Evolutionary conservation across 352 stramenopile species (phyloP), one percentile per base, ranked within the genome.

Genomic region (Saprolegnia diclina): DNA sequence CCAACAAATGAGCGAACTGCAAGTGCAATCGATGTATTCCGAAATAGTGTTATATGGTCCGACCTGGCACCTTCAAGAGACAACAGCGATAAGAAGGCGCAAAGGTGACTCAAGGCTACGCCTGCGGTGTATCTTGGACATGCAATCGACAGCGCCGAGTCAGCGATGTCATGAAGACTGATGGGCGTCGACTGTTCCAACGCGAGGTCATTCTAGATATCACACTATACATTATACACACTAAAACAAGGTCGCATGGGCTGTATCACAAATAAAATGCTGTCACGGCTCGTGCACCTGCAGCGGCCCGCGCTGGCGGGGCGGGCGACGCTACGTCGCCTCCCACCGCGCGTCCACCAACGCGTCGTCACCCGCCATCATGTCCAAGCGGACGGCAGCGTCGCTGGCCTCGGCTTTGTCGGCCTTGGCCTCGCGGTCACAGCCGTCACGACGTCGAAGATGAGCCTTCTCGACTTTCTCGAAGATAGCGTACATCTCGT

Each of bases 381-480:
- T 59, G 52, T 59, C 13, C 52, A 59, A 59, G 52, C 52, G 3
- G 52, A 59, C 9, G 11, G 11, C 11, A 59, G 13, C 19, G 52
- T 24, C 52, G 11, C 19, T 9, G 63, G 63, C 11, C 24, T 69
- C 0, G 63, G 63, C 22, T 44, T 69, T 19, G 44, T 69, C 11
- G 21, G 29, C 16, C 42, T 24, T 24, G 63, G 63, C 21, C 5
- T 69, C 26, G 19, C 54, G 21, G 48, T 63, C 50, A 63, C 63
- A 0, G n/a, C 46, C 19, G 53, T n/a, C 14, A 16, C 48, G 9
- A n/a, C 18, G 19, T 22, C 46, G 18, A 66, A 52, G 18, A 50
- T 69, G 63, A 61, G 21, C 29, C 40, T 69, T 5, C 7, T 61
- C 29, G 63, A 69, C 13, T 44, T 57, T 52, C 50, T 69, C 14